These are phyloP conservation scores for Komagataella ulmi DNA, from an alignment of 805 yeast species.

Conservation along the genomic window DNA sequence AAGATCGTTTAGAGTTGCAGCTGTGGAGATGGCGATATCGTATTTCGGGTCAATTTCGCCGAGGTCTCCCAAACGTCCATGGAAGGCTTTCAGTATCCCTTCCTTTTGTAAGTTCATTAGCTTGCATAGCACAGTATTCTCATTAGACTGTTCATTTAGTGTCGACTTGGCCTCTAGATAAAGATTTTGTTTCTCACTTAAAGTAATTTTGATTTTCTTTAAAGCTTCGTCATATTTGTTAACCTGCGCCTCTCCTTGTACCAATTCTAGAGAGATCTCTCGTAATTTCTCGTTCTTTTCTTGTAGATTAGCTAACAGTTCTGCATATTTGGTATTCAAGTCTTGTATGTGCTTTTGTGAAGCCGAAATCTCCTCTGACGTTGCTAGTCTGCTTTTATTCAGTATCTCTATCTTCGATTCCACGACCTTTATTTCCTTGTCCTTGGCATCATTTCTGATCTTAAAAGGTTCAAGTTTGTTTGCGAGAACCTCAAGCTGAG, in stretches of 20 bases:
- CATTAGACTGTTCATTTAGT: slow-evolving; percentile 45
- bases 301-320: slow-evolving; percentile 32
- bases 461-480: slow-evolving; percentile 75
- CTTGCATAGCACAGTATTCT: slow-evolving; percentile 59
- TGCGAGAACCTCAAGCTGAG: slow-evolving; percentile 50
- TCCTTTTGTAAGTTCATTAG: slow-evolving; percentile 57
- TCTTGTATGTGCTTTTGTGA: slow-evolving; percentile 5
- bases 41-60: slow-evolving; percentile 84
- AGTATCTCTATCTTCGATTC: slow-evolving; percentile 53
- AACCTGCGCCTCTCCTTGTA: slow-evolving; percentile 23
- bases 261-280: slow-evolving; percentile 33
- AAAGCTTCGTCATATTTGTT: slow-evolving; percentile 32
- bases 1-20: slow-evolving; percentile 81
- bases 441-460: slow-evolving; percentile 46
- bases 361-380: slow-evolving; percentile 22
- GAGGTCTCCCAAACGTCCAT: slow-evolving; percentile 84
- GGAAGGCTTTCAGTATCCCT: slow-evolving; percentile 75
- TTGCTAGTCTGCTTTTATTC: slow-evolving; percentile 26
- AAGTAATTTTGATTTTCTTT: slow-evolving; percentile 37
- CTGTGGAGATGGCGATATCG: slow-evolving; percentile 92
- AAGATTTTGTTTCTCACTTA: slow-evolving; percentile 43
- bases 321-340: slow-evolving; percentile 18
- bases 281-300: slow-evolving; percentile 31
- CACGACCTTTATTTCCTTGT: slow-evolving; percentile 51
- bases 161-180: slow-evolving; percentile 55